Conservation (phyloP, 2,329 filamentous ascomycete genomes). For the Incumbomyces lentus region DNA sequence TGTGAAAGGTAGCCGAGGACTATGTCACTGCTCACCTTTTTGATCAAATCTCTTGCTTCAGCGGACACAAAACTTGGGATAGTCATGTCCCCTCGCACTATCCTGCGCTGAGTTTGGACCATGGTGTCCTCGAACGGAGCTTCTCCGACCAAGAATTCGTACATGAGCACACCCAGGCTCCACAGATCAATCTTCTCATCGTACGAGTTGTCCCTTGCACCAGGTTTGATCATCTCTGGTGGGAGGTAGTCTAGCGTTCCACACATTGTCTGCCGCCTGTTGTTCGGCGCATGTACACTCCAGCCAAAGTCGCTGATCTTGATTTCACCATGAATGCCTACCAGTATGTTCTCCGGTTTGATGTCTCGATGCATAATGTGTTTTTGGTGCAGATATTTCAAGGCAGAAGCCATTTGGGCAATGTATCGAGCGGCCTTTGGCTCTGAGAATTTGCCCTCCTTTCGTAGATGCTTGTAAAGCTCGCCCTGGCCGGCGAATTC, state of each 20-base stretch:
- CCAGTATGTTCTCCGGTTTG: slow-evolving; percentile 93
- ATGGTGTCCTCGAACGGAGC: slow-evolving; percentile 95
- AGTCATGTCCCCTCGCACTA: slow-evolving; percentile 81
- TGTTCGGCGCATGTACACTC: slow-evolving; percentile 95
- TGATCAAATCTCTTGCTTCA: slow-evolving; percentile 86
- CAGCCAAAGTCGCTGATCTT: slow-evolving; percentile 98
- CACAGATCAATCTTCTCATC: slow-evolving; percentile 93
- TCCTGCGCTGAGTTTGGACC: slow-evolving; percentile 85
- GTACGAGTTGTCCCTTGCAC: slow-evolving; percentile 75
- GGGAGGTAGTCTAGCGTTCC: slow-evolving; percentile 95
- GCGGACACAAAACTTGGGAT: slow-evolving; percentile 82
- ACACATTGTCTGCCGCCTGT: slow-evolving; percentile 87
- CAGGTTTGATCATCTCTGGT: slow-evolving; percentile 89
- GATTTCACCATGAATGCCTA: slow-evolving; percentile 94
- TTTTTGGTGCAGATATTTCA: slow-evolving; percentile 81
- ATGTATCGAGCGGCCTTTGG: slow-evolving; percentile 81
- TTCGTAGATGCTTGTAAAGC: slow-evolving; percentile 75
- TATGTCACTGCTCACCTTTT: slow-evolving; percentile 51
- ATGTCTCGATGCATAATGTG: slow-evolving; percentile 97
- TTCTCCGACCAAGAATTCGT: slow-evolving; percentile 92
- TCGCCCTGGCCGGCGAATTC: slow-evolving; percentile 81
- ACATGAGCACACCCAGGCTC: slow-evolving; percentile 88
- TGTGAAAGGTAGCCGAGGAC: background rate
- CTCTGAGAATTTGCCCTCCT: slow-evolving; percentile 70
- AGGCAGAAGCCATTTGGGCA: slow-evolving; percentile 79